phyloP scores from a whole-genome alignment of 1,284 basidiomycete genomes.

The Sanghuangporus sanghuang region DNA sequence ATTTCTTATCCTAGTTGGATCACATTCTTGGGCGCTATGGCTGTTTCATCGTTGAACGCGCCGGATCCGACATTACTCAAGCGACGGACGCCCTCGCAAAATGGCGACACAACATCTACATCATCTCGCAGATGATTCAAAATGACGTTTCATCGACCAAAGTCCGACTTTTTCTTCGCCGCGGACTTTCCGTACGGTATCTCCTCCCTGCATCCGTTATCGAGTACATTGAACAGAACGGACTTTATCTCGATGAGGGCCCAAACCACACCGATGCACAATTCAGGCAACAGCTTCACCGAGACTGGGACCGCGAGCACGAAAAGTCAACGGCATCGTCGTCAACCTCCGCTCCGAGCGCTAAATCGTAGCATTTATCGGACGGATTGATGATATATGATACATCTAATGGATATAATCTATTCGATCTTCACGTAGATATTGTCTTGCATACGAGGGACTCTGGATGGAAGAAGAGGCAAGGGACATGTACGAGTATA shows the following conservation, averaged over 20 bases:
- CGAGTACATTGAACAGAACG: slow-evolving; percentile 87
- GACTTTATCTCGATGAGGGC: slow-evolving; percentile 66
- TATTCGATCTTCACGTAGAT: background rate
- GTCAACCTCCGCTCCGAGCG: background rate
- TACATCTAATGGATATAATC: background rate
- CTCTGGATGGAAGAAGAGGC: background rate
- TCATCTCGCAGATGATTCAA: slow-evolving; percentile 95
- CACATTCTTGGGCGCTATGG: slow-evolving; percentile 95
- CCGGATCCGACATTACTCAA: slow-evolving; percentile 88
- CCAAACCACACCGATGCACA: slow-evolving; percentile 20
- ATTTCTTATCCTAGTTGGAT: slow-evolving; percentile 63
- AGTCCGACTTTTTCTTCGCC: slow-evolving; percentile 83
- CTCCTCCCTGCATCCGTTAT: slow-evolving; percentile 89
- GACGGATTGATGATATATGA: background rate
- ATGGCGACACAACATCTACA: slow-evolving; percentile 88
- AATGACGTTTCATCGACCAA: slow-evolving; percentile 98
- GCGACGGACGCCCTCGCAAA: slow-evolving; percentile 71
- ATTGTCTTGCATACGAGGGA: background rate
- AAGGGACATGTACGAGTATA: background rate
- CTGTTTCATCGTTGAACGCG: slow-evolving; percentile 91
- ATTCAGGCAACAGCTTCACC: slow-evolving; percentile 12
- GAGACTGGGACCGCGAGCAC: slow-evolving; percentile 6
- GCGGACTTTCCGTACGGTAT: slow-evolving; percentile 93
- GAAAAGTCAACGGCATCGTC: background rate
- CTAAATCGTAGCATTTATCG: background rate